These are phyloP conservation scores for Cephalotrichum gorgonifer DNA, from an alignment of 2,329 filamentous ascomycete species.

Conservation along the genomic window DNA sequence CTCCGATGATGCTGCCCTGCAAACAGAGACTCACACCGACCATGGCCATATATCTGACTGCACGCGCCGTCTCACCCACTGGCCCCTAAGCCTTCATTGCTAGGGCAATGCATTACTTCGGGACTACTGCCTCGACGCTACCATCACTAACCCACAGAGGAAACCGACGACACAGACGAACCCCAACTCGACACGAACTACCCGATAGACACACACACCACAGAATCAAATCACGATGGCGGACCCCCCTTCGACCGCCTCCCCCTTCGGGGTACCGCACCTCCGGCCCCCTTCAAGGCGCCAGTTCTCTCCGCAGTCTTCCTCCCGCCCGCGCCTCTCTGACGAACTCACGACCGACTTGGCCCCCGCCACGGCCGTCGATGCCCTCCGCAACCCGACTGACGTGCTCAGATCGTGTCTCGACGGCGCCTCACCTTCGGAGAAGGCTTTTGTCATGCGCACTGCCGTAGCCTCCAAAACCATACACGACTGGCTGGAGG, in stretches of 20 bases:
- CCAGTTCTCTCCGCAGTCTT: constrained; percentile 28
- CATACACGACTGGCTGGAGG: constrained; percentile 65
- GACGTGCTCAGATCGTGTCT: constrained; percentile 48
- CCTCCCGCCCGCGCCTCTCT: constrained; percentile 31
- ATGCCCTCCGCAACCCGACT: constrained; percentile 44
- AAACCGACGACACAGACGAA: not conserved
- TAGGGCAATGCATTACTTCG: not conserved
- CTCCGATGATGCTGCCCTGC: not conserved
- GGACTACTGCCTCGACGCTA: not conserved
- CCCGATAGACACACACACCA: not conserved
- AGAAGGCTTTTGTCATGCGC: constrained; percentile 61
- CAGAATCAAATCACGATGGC: constrained; percentile 16
- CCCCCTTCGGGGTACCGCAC: constrained; percentile 24
- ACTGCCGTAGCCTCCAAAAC: constrained; percentile 61
- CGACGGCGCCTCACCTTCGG: constrained; percentile 48
- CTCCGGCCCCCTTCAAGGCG: constrained; percentile 23
- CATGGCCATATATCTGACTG: not conserved
- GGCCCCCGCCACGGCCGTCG: constrained; percentile 48
- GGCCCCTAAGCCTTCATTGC: not conserved
- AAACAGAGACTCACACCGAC: not conserved
- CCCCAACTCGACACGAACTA: not conserved
- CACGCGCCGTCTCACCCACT: not conserved
- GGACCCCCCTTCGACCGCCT: constrained; percentile 21
- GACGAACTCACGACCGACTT: constrained; percentile 54
- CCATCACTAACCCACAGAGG: not conserved